A percentile compares a stretch with the other conserved stretches of the same genome.
phyloP scores from a whole-genome alignment of 768 basidiomycete species.

The Panus rudis region DNA sequence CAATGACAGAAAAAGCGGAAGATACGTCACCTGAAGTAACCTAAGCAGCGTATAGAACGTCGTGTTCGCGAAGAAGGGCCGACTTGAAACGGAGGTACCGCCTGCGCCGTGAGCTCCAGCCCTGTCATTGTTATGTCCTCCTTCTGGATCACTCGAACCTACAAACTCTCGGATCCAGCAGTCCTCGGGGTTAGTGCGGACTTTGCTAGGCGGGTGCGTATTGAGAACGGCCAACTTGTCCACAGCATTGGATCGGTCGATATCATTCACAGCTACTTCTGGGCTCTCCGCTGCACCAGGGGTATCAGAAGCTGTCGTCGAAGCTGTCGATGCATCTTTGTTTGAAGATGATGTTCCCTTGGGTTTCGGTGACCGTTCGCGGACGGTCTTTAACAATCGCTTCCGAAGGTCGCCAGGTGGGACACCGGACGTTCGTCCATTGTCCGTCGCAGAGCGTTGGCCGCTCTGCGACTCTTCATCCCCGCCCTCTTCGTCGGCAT shows the following conservation, averaged over 20 bases:
- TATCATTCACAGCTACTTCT: constrained; percentile 1
- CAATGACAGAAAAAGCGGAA: too few species aligned
- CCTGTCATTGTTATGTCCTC: constrained; percentile 12
- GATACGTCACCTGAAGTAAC: constrained; percentile 75
- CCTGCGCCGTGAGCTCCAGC: constrained; percentile 14
- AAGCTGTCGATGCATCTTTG: too few species aligned
- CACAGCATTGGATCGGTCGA: too few species aligned
- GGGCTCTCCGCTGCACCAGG: constrained; percentile 17
- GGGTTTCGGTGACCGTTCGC: constrained; percentile 45
- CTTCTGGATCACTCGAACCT: not conserved
- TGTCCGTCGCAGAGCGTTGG: constrained; percentile 7
- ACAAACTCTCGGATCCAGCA: constrained; percentile 54
- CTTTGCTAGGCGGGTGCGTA: not conserved
- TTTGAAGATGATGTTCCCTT: too few species aligned
- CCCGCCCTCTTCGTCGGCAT: constrained; percentile 17
- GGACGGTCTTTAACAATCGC: constrained; percentile 70
- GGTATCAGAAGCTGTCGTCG: constrained; percentile 34
- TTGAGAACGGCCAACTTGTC: too few species aligned
- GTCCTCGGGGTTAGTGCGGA: constrained; percentile 32
- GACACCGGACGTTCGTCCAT: constrained; percentile 33
- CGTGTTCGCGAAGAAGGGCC: constrained; percentile 84
- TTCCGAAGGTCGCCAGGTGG: constrained; percentile 65
- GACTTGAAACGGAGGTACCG: constrained; percentile 27
- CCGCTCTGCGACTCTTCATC: constrained; percentile 19
- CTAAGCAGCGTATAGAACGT: constrained; percentile 89